A percentile compares a stretch with the other conserved stretches of the same genome.
Evolutionary conservation across 306 rosid genomes (phyloP).

Genomic region (Elaeagnus macrophylla): DNA sequence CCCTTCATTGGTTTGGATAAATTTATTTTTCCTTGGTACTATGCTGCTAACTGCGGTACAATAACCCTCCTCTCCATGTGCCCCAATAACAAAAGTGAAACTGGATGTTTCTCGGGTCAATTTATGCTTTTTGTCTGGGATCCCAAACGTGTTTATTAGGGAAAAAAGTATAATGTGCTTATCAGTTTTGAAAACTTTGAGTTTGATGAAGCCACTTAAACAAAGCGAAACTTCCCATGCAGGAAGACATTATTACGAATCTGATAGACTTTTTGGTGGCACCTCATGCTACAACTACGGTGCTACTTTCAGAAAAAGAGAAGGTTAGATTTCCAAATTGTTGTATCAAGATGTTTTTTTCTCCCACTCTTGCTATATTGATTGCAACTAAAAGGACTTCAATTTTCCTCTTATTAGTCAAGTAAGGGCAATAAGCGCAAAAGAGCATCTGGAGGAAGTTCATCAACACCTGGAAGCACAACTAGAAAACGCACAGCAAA

Average conservation of each 20-base stretch:
- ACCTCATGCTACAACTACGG: conserved; percentile 69
- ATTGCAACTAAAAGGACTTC: conserved; percentile 6
- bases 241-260: conserved; percentile 78
- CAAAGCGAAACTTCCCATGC: conserved; percentile 22
- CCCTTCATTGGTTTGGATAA: too few species aligned
- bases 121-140: too few species aligned
- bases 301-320: conserved; percentile 68
- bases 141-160: too few species aligned
- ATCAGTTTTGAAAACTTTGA: background rate
- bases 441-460: conserved; percentile 44
- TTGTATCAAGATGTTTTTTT: background rate
- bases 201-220: conserved; percentile 9
- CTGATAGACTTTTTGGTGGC: conserved; percentile 74
- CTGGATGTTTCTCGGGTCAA: too few species aligned
- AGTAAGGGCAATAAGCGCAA: conserved; percentile 65
- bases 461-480: conserved; percentile 43
- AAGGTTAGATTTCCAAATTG: conserved; percentile 36
- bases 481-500: conserved; percentile 54
- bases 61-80: too few species aligned
- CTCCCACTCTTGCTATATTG: background rate
- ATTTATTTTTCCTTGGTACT: too few species aligned
- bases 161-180: too few species aligned
- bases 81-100: too few species aligned
- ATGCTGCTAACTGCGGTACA: too few species aligned
- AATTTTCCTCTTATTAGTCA: conserved; percentile 33